These are phyloP conservation scores for Ophiostoma australiae DNA, from an alignment of 2,329 filamentous ascomycete genomes.

Conservation along the genomic window DNA sequence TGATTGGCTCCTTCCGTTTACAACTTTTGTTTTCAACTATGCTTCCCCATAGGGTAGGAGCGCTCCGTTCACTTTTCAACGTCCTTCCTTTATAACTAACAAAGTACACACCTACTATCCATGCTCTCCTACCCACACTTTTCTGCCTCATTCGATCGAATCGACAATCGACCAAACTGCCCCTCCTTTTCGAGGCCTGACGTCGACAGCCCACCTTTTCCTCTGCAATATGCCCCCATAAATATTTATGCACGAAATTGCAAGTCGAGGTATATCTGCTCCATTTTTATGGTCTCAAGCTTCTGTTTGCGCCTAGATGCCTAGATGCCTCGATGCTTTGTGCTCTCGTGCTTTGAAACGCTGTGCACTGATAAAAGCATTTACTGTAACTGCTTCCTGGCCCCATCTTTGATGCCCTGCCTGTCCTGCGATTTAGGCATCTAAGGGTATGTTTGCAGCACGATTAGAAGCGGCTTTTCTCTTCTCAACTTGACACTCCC, in stretches of 20 bases:
- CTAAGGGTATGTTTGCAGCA: neutral
- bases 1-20: slow-evolving; percentile 7
- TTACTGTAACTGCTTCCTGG: neutral
- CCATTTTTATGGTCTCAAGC: neutral
- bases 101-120: neutral
- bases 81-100: neutral
- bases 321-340: too few species aligned
- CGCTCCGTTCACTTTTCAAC: too few species aligned
- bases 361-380: too few species aligned
- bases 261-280: neutral
- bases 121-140: neutral
- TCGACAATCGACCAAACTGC: neutral
- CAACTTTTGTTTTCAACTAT: neutral
- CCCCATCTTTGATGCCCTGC: neutral
- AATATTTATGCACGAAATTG: neutral
- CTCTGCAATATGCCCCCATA: neutral
- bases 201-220: slow-evolving; percentile 15
- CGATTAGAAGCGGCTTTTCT: neutral
- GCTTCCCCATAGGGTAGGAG: neutral
- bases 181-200: slow-evolving; percentile 13
- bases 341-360: too few species aligned
- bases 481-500: neutral
- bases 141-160: neutral
- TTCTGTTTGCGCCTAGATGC: neutral
- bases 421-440: neutral